Evolutionary conservation across 768 basidiomycete genomes (phyloP).

Genomic region (Podaxis sp.): DNA sequence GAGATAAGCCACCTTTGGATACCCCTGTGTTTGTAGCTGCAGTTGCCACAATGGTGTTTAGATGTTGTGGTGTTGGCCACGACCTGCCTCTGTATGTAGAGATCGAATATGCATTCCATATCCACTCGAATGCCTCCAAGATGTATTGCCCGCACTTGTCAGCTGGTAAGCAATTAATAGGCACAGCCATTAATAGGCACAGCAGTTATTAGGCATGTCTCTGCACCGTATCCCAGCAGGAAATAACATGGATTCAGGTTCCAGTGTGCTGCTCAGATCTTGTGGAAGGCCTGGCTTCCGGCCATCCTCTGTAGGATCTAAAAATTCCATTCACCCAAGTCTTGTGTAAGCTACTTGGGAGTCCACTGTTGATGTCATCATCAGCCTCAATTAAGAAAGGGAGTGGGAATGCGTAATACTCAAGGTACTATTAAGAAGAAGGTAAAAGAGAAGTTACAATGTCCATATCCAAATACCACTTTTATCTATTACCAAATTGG

Average conservation of each 20-base stretch:
- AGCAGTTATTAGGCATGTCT: neutral
- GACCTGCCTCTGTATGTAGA: neutral
- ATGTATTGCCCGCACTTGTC: neutral
- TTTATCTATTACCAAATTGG: too few relatives aligned
- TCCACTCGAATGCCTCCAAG: neutral
- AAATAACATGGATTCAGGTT: neutral
- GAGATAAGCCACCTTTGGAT: neutral
- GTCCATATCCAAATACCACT: too few relatives aligned
- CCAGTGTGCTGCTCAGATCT: neutral
- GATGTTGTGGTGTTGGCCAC: neutral
- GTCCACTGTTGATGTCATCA: too few relatives aligned
- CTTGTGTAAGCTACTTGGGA: neutral
- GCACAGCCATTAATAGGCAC: neutral
- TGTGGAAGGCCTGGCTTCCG: neutral
- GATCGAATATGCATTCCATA: neutral
- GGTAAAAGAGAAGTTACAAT: too few relatives aligned
- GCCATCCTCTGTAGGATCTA: neutral
- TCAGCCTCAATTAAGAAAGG: too few relatives aligned
- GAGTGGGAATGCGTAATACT: too few relatives aligned
- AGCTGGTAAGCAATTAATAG: neutral
- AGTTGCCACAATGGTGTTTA: neutral
- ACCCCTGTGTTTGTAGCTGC: neutral
- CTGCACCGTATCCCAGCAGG: neutral
- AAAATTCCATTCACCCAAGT: neutral
- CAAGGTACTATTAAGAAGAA: too few relatives aligned